Base-by-base conservation (phyloP, 176 grass and related monocot species). In the Puccinellia tenuiflora region DNA sequence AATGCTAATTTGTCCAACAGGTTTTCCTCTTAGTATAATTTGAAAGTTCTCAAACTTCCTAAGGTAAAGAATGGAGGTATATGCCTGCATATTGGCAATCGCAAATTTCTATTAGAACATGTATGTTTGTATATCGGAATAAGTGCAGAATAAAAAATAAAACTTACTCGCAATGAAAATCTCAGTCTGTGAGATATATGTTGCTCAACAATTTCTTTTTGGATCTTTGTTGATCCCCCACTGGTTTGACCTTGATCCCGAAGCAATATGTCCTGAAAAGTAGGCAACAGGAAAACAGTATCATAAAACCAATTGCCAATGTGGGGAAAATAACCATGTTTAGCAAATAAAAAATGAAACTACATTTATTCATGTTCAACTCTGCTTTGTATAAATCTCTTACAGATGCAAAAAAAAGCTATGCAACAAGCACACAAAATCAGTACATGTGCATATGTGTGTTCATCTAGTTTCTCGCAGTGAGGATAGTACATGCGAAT, bases 241-340 rank as follows among this genome's bases (percentile, higher is more conserved):
- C 53, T 91, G 66, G 24, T 78, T 78, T 80, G 89, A 29, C 85
- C 88, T 90, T 98, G 88, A 91, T 98, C 95, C 84, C 95, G 91
- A 64, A 98, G 86, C 79, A 98, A 98, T 93, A 98, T 95, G 74
- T 98, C 95, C 95, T 98, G 82, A 59, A 81, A 84, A 81, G 81
- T 82, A 56, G 50, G 62, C 64, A 69, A 73, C 11, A 79, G 59
- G 68, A 48, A 29, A 75, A 18, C 1, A 74, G 43, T 17, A 18
- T 24, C 18, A 2, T 46, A 35, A 76, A 80, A 68, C 68, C 30
- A 84, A 46, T 4, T 48, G 26, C 70, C 70, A 31, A 50, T 50
- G 43, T 50, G 77, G 17, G 38, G 25, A 56, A 85, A 35, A 31
- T 31, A 45, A 42, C 29, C 40, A 67, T 80, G 69, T 7, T 57